These are phyloP conservation scores for Suillus luteus DNA, from an alignment of 768 basidiomycete genomes.

Conservation along the genomic window DNA sequence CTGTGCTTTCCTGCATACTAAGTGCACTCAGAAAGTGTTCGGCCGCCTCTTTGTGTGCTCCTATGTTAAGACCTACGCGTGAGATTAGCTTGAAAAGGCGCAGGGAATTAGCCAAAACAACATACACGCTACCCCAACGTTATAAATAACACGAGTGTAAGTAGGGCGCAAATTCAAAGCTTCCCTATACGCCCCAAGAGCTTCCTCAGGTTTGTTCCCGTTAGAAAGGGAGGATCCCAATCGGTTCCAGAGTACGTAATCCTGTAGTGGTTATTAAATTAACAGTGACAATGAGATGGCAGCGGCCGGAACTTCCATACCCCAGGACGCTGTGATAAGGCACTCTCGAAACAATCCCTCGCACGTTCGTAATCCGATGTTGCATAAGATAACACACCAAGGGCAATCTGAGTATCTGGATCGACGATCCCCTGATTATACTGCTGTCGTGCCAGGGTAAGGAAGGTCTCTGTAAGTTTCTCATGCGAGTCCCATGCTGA, in stretches of 20 bases:
- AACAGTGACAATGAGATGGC: neutral
- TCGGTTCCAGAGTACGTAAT: slow-evolving; percentile 95
- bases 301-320: slow-evolving; percentile 37
- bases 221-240: slow-evolving; percentile 94
- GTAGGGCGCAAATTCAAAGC: slow-evolving; percentile 90
- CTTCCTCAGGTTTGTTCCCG: slow-evolving; percentile 92
- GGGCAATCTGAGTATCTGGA: slow-evolving; percentile 89
- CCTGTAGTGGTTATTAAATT: slow-evolving; percentile 41
- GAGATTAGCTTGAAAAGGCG: slow-evolving; percentile 9
- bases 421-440: slow-evolving; percentile 72
- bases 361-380: slow-evolving; percentile 85
- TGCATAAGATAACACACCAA: slow-evolving; percentile 92
- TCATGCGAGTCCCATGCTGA: slow-evolving; percentile 83
- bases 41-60: slow-evolving; percentile 91
- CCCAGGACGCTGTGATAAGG: slow-evolving; percentile 75
- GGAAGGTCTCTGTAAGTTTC: slow-evolving; percentile 79
- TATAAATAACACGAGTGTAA: slow-evolving; percentile 96
- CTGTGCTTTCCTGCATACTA: slow-evolving; percentile 70
- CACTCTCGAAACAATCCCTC: slow-evolving; percentile 93
- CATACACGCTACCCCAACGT: slow-evolving; percentile 96
- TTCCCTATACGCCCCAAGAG: slow-evolving; percentile 85
- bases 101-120: slow-evolving; percentile 22
- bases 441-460: slow-evolving; percentile 81
- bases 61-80: slow-evolving; percentile 85
- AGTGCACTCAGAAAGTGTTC: slow-evolving; percentile 93